Evolutionary conservation across 129 eudicot species (phyloP), one percentile per base, ranked within the genome.

Genomic region (Flaveria linearis): DNA sequence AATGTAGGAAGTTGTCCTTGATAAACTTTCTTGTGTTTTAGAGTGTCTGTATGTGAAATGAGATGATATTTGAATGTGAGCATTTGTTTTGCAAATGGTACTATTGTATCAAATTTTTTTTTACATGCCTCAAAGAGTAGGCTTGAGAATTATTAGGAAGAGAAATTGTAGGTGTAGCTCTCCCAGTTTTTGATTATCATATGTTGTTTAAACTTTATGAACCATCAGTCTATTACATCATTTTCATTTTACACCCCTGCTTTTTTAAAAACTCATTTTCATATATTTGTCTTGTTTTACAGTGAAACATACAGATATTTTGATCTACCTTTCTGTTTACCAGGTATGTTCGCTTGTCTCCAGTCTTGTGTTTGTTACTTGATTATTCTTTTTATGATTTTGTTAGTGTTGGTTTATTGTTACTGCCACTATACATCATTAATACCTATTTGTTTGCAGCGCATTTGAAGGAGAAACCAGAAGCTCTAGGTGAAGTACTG

Each of bases 401-500:
- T 51, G 36, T 72, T 33, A 14, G 0, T 61, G 61, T 30, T 47
- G 10, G 28, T 49, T 33, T 71, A 13, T 36, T 17, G 64, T 36
- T 17, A 45, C 41, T 25, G 13, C 25, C 7, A 7, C 28, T 11
- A 36, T 16, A 50, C 71, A 63, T 46, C 30, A 69, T 33, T 45
- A 55, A 67, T 55, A 20, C 25, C 17, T 56, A 55, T 69, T 76
- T 50, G 12, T 50, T 71, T 68, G 56, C 87, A 88, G 88, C 82
- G 78, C 78, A 77, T 79, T 47, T 91, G 67, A 86, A 82, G 77
- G 97, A 91, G 80, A 91, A 91, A 73, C 84, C 81, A 36, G 97
- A 88, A 87, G 95, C 90, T 71, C 92, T 91, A 18, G 97, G 92
- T 45, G 97, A 91, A 82, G 89, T 91, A 18, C 73, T 91, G 50